Percentiles rank a stretch among this genome's conserved stretches.
phyloP scores from a whole-genome alignment of 306 rosid genomes.

The Corylus heterophylla region DNA sequence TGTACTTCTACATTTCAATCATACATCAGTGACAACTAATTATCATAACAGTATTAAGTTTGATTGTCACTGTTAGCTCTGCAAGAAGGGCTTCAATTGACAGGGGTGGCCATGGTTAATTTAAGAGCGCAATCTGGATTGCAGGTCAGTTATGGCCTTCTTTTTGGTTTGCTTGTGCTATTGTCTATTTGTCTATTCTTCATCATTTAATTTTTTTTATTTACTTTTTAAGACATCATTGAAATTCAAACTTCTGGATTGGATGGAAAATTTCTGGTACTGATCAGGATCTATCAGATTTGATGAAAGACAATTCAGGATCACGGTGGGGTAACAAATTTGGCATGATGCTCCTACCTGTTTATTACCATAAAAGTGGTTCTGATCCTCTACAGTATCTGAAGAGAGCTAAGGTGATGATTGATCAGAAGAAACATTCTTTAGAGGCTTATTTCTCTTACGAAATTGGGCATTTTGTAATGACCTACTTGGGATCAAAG shows the following conservation, averaged over 20 bases:
- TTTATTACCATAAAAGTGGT: slow-evolving; percentile 47
- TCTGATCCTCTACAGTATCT: slow-evolving; percentile 54
- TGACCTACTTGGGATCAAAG: slow-evolving; percentile 75
- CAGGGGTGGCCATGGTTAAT: slow-evolving; percentile 87
- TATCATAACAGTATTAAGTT: not conserved
- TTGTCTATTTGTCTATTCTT: not conserved
- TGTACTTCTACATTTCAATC: not conserved
- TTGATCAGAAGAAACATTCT: slow-evolving; percentile 68
- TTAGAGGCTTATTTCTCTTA: slow-evolving; percentile 65
- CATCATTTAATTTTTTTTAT: not conserved
- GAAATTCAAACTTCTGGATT: not conserved
- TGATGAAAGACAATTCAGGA: slow-evolving; percentile 62
- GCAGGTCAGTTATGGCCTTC: slow-evolving; percentile 48
- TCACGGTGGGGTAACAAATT: slow-evolving; percentile 86
- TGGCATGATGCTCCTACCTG: slow-evolving; percentile 69
- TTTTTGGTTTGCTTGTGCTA: not conserved
- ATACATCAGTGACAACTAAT: not conserved
- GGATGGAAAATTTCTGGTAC: slow-evolving; percentile 17
- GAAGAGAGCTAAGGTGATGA: slow-evolving; percentile 67
- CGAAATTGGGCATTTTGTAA: slow-evolving; percentile 46
- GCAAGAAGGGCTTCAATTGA: slow-evolving; percentile 67
- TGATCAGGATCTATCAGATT: slow-evolving; percentile 59
- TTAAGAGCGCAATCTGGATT: slow-evolving; percentile 66
- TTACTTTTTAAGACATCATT: not conserved
- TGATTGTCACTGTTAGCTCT: slow-evolving; percentile 41